These are phyloP conservation scores for Zychaea mexicana DNA, from an alignment of 371 early-diverging fungal species.

Conservation along the genomic window DNA sequence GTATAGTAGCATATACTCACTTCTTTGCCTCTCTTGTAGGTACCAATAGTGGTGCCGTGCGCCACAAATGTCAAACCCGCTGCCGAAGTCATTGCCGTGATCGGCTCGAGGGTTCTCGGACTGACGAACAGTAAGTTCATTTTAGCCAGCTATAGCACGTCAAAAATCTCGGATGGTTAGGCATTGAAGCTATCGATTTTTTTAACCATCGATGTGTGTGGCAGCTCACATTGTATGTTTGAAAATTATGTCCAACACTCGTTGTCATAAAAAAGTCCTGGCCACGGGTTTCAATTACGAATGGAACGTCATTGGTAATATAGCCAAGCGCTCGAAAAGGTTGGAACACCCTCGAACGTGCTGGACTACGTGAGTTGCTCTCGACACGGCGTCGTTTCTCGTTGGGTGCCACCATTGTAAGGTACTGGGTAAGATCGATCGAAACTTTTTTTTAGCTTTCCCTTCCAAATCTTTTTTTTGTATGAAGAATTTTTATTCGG, in stretches of 20 bases:
- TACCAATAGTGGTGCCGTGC: slow-evolving; percentile 61
- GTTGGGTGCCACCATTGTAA: slow-evolving; percentile 14
- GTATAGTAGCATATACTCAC: too few species aligned
- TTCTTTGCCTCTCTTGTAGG: slow-evolving; percentile 78
- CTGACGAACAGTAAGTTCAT: slow-evolving; percentile 62
- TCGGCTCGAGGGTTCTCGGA: slow-evolving; percentile 66
- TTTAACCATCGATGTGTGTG: background rate
- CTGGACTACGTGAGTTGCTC: slow-evolving; percentile 1
- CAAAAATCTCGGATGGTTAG: background rate
- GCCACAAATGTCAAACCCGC: slow-evolving; percentile 80
- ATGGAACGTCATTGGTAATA: slow-evolving; percentile 79
- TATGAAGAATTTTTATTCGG: too few species aligned
- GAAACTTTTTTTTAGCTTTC: background rate
- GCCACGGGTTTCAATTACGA: slow-evolving; percentile 81
- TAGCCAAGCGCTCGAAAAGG: slow-evolving; percentile 92
- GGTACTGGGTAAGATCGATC: slow-evolving; percentile 9
- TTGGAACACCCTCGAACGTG: slow-evolving; percentile 67
- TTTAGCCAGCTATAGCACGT: slow-evolving; percentile 30
- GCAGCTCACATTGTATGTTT: slow-evolving; percentile 74
- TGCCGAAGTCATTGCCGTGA: slow-evolving; percentile 74
- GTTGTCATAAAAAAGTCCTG: slow-evolving; percentile 81
- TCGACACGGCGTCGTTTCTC: slow-evolving; percentile 23
- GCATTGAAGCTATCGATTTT: background rate
- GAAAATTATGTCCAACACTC: slow-evolving; percentile 83
- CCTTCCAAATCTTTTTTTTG: too few species aligned